A percentile compares a stretch with the other conserved stretches of the same genome.
These are phyloP conservation scores for Pseudogymnoascus sp. DNA, from an alignment of 2,329 filamentous ascomycete genomes.

Conservation along the genomic window DNA sequence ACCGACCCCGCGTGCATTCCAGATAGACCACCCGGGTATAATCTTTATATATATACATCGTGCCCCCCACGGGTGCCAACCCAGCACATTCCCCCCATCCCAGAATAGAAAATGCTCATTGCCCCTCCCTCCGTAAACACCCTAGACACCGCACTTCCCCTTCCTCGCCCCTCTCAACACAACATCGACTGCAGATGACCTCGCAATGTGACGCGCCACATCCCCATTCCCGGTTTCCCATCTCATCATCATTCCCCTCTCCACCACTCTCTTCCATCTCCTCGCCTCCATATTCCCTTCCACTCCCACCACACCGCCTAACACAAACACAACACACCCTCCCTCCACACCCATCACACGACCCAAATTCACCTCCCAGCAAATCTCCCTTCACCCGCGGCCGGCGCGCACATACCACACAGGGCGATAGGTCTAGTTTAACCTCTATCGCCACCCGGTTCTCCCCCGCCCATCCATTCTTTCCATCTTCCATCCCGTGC, in stretches of 20 bases:
- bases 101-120: background rate
- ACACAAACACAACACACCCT: conserved; percentile 65
- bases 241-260: background rate
- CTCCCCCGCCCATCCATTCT: background rate
- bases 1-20: background rate
- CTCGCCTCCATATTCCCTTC: conserved; percentile 15
- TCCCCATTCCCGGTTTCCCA: background rate
- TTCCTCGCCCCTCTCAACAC: conserved; percentile 55
- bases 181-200: conserved; percentile 60
- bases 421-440: conserved; percentile 40
- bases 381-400: conserved; percentile 59
- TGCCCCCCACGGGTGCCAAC: background rate
- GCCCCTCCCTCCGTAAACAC: conserved; percentile 38
- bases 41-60: conserved; percentile 7
- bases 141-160: conserved; percentile 61
- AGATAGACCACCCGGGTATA: conserved; percentile 5
- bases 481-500: background rate
- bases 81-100: background rate
- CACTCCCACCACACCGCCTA: conserved; percentile 51
- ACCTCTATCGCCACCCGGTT: background rate
- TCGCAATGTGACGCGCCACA: conserved; percentile 22
- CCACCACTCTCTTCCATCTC: conserved; percentile 10
- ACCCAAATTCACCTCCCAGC: conserved; percentile 48
- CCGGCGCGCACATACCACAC: conserved; percentile 60
- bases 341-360: conserved; percentile 54